Evolutionary conservation across 257 asterid genomes (phyloP).

Genomic region (Capsicum baccatum): DNA sequence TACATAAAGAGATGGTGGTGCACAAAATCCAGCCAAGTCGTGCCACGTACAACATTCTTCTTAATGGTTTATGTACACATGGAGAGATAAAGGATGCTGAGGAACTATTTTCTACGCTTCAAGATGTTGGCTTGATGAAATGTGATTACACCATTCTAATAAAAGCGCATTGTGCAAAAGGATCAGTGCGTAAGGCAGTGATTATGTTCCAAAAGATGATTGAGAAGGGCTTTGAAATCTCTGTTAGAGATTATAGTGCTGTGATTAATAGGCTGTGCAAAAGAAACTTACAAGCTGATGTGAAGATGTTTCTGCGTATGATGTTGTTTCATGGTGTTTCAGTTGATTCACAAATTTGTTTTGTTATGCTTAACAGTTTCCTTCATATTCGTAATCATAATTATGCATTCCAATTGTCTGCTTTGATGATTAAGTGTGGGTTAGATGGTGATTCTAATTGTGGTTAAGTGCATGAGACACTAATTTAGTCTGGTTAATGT

Average conservation of each 20-base stretch:
- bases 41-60: slow-evolving; percentile 66
- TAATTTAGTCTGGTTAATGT: background rate
- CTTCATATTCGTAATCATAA: slow-evolving; percentile 42
- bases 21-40: slow-evolving; percentile 54
- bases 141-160: slow-evolving; percentile 68
- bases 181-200: slow-evolving; percentile 59
- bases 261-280: slow-evolving; percentile 81
- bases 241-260: slow-evolving; percentile 76
- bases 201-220: slow-evolving; percentile 62
- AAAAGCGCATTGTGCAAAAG: slow-evolving; percentile 83
- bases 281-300: slow-evolving; percentile 53
- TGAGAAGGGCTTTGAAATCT: slow-evolving; percentile 61
- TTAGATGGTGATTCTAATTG: slow-evolving; percentile 26
- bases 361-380: slow-evolving; percentile 48
- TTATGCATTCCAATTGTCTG: slow-evolving; percentile 47
- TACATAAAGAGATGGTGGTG: slow-evolving; percentile 55
- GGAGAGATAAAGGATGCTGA: slow-evolving; percentile 65
- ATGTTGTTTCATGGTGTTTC: slow-evolving; percentile 56
- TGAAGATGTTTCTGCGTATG: slow-evolving; percentile 55
- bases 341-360: slow-evolving; percentile 55
- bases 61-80: slow-evolving; percentile 64
- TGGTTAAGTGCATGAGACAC: background rate
- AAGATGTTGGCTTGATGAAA: slow-evolving; percentile 56
- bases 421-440: slow-evolving; percentile 65
- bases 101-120: slow-evolving; percentile 50